Evolutionary conservation across 2,329 filamentous ascomycete genomes (phyloP).

Genomic region (Rhinocladiella mackenziei): DNA sequence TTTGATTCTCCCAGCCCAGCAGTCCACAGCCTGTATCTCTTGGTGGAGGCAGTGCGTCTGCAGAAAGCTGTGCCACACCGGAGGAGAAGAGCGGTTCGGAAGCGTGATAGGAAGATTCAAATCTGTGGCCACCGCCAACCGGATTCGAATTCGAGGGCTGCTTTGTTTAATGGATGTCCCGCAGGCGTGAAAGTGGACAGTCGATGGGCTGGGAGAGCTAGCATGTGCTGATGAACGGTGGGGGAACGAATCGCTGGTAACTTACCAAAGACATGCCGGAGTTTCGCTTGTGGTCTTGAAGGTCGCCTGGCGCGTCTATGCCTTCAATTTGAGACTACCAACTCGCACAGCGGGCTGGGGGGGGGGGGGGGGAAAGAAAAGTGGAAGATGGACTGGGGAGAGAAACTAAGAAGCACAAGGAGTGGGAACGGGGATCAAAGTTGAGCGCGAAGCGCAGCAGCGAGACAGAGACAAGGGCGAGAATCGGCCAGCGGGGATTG

Average conservation of each 20-base stretch:
- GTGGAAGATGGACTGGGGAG: not conserved
- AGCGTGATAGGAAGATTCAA: slow-evolving; percentile 1
- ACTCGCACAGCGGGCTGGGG: slow-evolving; percentile 12
- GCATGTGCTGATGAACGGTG: slow-evolving; percentile 25
- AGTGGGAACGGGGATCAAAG: no score
- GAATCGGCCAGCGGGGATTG: slow-evolving; percentile 1
- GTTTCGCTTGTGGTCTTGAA: slow-evolving; percentile 1
- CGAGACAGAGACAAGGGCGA: not conserved
- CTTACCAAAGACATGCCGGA: slow-evolving; percentile 24
- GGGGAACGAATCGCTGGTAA: slow-evolving; percentile 12
- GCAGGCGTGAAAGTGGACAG: slow-evolving; percentile 2
- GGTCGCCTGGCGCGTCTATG: slow-evolving; percentile 10
- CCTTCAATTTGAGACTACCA: slow-evolving; percentile 10
- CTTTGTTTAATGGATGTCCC: not conserved
- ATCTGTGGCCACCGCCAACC: no score
- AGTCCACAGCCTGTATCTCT: slow-evolving; percentile 5
- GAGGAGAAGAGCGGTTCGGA: slow-evolving; percentile 1
- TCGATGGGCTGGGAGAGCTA: slow-evolving; percentile 17
- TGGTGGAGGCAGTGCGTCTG: not conserved
- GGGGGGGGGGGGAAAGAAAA: slow-evolving; percentile 12
- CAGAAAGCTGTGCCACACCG: slow-evolving; percentile 1
- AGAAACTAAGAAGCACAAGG: not conserved
- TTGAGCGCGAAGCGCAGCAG: not conserved
- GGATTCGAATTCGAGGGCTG: not conserved
- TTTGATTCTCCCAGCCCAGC: not conserved